A percentile compares a stretch with the other conserved stretches of the same genome.
These are phyloP conservation scores for Closterium sp. DNA, from an alignment of 139 green algal genomes.

Conservation along the genomic window DNA sequence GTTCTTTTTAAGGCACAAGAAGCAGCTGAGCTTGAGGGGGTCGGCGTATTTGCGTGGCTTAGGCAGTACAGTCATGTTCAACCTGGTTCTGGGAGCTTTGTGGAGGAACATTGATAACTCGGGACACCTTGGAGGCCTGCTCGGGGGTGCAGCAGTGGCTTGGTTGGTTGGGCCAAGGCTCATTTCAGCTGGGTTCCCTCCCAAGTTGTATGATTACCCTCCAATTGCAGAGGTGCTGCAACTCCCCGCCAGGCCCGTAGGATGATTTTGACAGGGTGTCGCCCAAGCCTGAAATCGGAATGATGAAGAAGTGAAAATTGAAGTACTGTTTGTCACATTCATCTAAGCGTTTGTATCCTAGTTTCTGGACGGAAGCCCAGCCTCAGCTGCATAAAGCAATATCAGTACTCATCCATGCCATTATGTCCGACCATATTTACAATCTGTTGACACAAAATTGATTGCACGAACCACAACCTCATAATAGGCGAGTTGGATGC, in stretches of 20 bases:
- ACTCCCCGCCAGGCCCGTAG: background rate
- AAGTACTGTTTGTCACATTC: too few relatives aligned
- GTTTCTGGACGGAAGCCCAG: too few relatives aligned
- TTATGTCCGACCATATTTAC: background rate
- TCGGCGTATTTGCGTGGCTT: background rate
- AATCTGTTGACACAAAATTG: too few relatives aligned
- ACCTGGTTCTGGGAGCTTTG: background rate
- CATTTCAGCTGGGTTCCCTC: background rate
- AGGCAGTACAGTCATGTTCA: background rate
- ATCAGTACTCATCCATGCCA: background rate
- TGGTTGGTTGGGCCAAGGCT: background rate
- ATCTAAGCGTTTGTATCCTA: too few relatives aligned
- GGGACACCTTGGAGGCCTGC: background rate
- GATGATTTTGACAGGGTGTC: too few relatives aligned
- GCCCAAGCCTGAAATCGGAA: too few relatives aligned
- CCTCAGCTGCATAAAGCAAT: background rate
- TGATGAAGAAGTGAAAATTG: too few relatives aligned
- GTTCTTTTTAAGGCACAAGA: background rate
- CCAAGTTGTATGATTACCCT: background rate
- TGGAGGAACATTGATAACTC: background rate
- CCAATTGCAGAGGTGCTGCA: background rate
- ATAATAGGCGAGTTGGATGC: background rate
- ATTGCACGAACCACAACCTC: too few relatives aligned
- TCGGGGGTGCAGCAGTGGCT: background rate
- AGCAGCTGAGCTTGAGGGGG: background rate